Percentiles rank a stretch among this genome's conserved stretches.
Conservation (phyloP, 176 grass and related monocot genomes). For the Pharus latifolius region DNA sequence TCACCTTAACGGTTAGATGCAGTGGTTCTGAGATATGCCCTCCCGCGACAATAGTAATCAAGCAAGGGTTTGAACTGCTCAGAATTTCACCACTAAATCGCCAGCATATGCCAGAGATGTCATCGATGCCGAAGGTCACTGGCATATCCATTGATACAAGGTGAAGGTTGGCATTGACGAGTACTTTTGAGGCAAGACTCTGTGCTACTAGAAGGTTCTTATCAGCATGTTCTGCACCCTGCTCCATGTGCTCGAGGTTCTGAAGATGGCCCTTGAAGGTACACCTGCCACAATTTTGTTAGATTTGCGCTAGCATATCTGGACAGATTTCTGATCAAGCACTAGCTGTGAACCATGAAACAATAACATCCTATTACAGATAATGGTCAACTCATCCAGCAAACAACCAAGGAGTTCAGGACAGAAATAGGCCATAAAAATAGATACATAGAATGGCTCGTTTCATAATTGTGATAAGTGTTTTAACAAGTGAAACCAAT, state of each 20-base stretch:
- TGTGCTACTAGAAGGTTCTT: slow-evolving; percentile 57
- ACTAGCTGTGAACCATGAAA: neutral
- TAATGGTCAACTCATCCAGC: neutral
- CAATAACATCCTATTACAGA: neutral
- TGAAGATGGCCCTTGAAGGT: slow-evolving; percentile 69
- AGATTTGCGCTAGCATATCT: neutral
- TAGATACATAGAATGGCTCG: neutral
- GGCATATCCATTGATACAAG: slow-evolving; percentile 89
- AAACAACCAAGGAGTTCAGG: neutral
- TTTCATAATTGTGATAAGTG: neutral
- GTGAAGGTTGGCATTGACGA: slow-evolving; percentile 59
- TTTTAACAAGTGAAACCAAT: neutral
- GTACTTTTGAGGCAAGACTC: slow-evolving; percentile 55
- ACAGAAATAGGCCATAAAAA: neutral
- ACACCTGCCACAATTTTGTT: slow-evolving; percentile 44
- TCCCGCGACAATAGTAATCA: slow-evolving; percentile 48
- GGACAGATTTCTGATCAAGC: neutral
- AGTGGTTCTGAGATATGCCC: slow-evolving; percentile 42
- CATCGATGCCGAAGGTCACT: slow-evolving; percentile 59
- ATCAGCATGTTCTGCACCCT: slow-evolving; percentile 23
- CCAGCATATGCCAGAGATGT: slow-evolving; percentile 64
- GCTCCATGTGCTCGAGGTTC: slow-evolving; percentile 26
- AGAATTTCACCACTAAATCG: slow-evolving; percentile 57
- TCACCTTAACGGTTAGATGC: slow-evolving; percentile 60
- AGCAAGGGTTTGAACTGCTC: slow-evolving; percentile 48